Base-by-base conservation (phyloP, 2,329 filamentous ascomycete species). In the Trichophyton benhamiae region DNA sequence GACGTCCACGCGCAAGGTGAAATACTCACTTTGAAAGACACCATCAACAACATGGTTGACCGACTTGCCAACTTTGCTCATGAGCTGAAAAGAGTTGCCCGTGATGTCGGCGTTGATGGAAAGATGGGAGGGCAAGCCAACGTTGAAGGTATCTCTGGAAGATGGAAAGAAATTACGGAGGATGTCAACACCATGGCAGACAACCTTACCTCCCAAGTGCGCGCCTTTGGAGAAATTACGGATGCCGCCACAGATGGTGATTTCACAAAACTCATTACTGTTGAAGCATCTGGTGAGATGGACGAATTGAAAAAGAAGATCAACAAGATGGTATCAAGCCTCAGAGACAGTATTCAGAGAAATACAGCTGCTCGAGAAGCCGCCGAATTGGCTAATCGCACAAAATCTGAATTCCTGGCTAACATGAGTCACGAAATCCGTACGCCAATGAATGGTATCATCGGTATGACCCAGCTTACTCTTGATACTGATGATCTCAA, bases 401-500 rank as follows among this genome's bases (percentile, higher is more conserved):
- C 92, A 48, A 99, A 99, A 72, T 96, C 92, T 8, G 94, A 97
- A 71, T 99, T 99, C 79, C 79, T 99, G 63, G 94, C 94, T 63
- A 99, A 99, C 74, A 97, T 97, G 92, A 95, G 89, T 53, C 92
- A 97, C 82, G 92, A 97, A 75, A 97, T 97, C 68, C 84, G 92
- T 72, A 99, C 94, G 41, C 94, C 91, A 0, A 96, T 96, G 85
- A 96, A 96, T 77, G 91, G 91, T 68, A 96, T 96, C 71, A 96
- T 96, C 67, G 91, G 91, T 70, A 96, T 97, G 92, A 96, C 91
- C 2, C 91, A 96, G 74, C 80, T 99, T 61, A 96, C 94, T 0
- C 81, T 99, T 60, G 94, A 99, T 72, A 96, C 92, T 44, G 87
- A 97, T 71, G 87, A 97, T 72, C 80, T 99, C 62, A 96, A 91